Evolutionary conservation across 1,284 basidiomycete genomes (phyloP), one percentile per base, ranked within the genome.

Genomic region (Inonotus obliquus): DNA sequence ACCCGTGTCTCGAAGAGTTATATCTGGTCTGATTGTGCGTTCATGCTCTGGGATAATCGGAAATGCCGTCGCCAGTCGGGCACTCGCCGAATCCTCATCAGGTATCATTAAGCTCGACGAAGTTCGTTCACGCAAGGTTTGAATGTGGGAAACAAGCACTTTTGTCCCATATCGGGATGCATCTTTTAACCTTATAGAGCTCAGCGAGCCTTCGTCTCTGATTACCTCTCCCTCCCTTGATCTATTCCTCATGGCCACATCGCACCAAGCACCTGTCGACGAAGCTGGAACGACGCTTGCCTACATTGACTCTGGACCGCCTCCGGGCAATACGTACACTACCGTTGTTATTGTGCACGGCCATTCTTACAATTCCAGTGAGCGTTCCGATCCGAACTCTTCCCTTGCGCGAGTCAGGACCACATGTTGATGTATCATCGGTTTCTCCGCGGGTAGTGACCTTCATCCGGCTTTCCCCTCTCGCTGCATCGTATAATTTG

Each of bases 291-390:
- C 55, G 17, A 25, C 27, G 32, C 48, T 62, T 38, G 61, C 56
- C n/a, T 59, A 35, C 38, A 27, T 58, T 29, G 61, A 62, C 38
- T 56, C 56, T 37, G 61, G 61, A 25, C 38, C 45, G 21, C 61
- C 61, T 41, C 38, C 48, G 47, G 25, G 51, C 27, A 27, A 45
- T 29, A 17, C 23, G 11, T 62, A 58, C 49, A 53, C 48, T 3
- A 62, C 61, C 5, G 38, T 62, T 10, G 51, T 62, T 38, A 4
- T 54, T 45, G 52, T 62, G n/a, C 61, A 62, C 32, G 61, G 61
- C 2, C 47, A 54, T 17, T 54, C 51, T 21, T 62, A 54, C 21
- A 29, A 27, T 35, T 56, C 49, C 17, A 38, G 61, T 62, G 21
- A 44, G 61, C 39, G n/a, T 7, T 27, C 14, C 35, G 27, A 35